Conservation (phyloP, 108 stramenopile genomes). For the Cyclostephanos tholiformis region DNA sequence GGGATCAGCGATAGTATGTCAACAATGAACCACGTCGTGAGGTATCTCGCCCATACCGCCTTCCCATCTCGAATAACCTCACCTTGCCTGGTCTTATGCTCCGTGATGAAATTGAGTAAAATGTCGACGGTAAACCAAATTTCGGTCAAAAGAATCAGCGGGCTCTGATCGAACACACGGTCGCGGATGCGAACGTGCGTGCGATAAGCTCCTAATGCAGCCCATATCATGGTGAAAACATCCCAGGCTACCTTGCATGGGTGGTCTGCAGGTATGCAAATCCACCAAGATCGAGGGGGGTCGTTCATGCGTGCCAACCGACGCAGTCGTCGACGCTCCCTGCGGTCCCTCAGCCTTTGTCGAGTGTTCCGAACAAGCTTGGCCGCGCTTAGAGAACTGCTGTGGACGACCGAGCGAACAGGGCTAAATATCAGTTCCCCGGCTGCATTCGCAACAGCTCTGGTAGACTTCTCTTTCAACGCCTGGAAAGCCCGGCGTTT, state of each 20-base stretch:
- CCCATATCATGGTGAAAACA: conserved; percentile 70
- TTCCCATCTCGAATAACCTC: conserved; percentile 61
- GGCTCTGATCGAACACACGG: conserved; percentile 58
- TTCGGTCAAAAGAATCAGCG: conserved; percentile 66
- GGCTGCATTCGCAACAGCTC: conserved; percentile 20
- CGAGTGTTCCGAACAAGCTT: conserved; percentile 35
- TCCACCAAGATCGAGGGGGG: conserved; percentile 44
- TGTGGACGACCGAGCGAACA: conserved; percentile 24
- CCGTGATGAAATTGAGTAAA: conserved; percentile 80
- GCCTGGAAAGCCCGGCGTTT: neutral
- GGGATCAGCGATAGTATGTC: conserved; percentile 77
- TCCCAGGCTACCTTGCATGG: conserved; percentile 85
- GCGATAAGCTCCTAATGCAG: conserved; percentile 65
- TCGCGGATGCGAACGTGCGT: conserved; percentile 79
- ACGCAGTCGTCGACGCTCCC: conserved; percentile 34
- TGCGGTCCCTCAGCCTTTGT: conserved; percentile 32
- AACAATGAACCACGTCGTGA: conserved; percentile 87
- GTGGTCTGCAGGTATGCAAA: conserved; percentile 78
- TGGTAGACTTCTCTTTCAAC: conserved; percentile 15
- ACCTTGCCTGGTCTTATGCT: conserved; percentile 69
- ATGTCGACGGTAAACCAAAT: conserved; percentile 84
- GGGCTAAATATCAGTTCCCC: conserved; percentile 28
- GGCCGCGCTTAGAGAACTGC: conserved; percentile 22
- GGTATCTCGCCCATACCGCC: conserved; percentile 82
- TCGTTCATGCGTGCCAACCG: conserved; percentile 31